Percentiles rank a stretch among this genome's conserved stretches.
phyloP scores from a whole-genome alignment of 1,284 basidiomycete genomes.

The Cutaneotrichosporon cyanovorans region DNA sequence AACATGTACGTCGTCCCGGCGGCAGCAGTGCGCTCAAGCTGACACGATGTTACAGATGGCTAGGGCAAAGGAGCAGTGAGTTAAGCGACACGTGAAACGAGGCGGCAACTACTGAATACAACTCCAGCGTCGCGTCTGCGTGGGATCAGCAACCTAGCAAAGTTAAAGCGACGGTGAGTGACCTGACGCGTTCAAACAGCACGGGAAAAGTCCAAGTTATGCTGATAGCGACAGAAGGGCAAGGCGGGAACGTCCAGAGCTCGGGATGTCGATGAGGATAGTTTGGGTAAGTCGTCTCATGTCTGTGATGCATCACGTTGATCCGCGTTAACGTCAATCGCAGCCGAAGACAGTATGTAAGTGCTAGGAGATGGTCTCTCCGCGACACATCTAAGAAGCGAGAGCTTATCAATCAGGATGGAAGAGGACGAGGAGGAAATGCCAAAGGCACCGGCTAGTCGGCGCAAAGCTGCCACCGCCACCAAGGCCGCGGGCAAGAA shows the following conservation, averaged over 20 bases:
- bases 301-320: too few species aligned
- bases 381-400: neutral
- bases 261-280: too few species aligned
- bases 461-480: neutral
- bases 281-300: too few species aligned
- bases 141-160: too few species aligned
- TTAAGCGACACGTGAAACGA: slow-evolving; percentile 3
- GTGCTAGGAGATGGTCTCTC: too few species aligned
- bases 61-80: slow-evolving; percentile 9
- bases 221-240: too few species aligned
- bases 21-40: neutral
- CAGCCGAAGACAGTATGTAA: slow-evolving; percentile 11
- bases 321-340: too few species aligned
- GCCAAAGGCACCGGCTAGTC: neutral
- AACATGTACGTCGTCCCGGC: too few species aligned
- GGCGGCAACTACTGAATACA: neutral
- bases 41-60: slow-evolving; percentile 2
- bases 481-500: neutral
- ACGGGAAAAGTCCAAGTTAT: too few species aligned
- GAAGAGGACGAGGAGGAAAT: slow-evolving; percentile 4
- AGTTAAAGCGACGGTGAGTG: slow-evolving; percentile 60
- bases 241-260: too few species aligned
- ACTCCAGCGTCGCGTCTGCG: too few species aligned
- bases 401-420: neutral
- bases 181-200: too few species aligned